Base-by-base conservation (phyloP, 805 yeast species). In the Nakazawaea pomicola region DNA sequence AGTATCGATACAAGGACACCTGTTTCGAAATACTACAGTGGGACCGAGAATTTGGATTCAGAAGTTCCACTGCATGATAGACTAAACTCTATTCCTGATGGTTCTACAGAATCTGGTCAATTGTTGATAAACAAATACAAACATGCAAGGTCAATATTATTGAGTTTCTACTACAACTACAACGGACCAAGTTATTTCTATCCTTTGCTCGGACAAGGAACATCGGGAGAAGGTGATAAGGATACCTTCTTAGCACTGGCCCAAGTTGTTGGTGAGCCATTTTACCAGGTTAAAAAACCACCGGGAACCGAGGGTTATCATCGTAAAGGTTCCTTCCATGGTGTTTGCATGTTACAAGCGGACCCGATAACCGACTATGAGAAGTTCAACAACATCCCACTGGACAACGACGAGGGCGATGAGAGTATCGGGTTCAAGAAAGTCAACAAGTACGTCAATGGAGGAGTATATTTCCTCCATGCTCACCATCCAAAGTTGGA, bases 181-280 rank as follows among this genome's bases (percentile, higher is more conserved):
- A 70, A 70, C 52, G 79, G 79, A 0, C 78, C 78, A 4, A 55
- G 61, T 14, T 56, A 66, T 38, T 74, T 60, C 47, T 74, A 73
- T 46, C 72, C 70, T 19, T 53, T 74, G 15, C 60, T 73, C 36
- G 64, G 74, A 0, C 68, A 71, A 54, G 78, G 78, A 48, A 57
- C 60, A 4, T 40, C 45, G 20, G 81, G 81, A 10, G 79, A 76
- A 55, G 81, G 81, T 27, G 81, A 76, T 49, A 76, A 76, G 49
- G 81, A 76, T 46, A 76, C 81, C 2, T 76, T 76, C 49, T 57
- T 68, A 47, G 79, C 80, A 0, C 78, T 79, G 4, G 71, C 78
- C 6, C 57, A 60, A 12, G 72, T 65, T 12, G 61, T 65, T 30
- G 55, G 58, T 9, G 59, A 68, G 40, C 61, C 65, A 1, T 72